A percentile compares a stretch with the other conserved stretches of the same genome.
These are phyloP conservation scores for Linum trigynum DNA, from an alignment of 345 rosid genomes.

Conservation along the genomic window DNA sequence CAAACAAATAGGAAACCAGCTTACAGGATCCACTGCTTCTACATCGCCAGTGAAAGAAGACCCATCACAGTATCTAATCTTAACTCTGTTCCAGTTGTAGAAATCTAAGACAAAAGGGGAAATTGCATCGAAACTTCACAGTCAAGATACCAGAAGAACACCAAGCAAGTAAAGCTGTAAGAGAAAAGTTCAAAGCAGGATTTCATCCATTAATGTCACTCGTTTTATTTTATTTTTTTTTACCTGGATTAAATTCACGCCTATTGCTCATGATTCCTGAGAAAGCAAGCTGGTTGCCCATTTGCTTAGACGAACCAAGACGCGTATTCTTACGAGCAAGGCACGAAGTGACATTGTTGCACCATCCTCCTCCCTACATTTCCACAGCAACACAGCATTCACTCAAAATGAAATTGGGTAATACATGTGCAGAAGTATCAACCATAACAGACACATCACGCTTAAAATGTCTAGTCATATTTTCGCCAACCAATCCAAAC, in stretches of 20 bases:
- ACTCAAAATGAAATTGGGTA: neutral
- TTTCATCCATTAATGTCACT: neutral
- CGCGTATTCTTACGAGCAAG: conserved; percentile 49
- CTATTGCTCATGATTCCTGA: conserved; percentile 69
- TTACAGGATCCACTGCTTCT: conserved; percentile 62
- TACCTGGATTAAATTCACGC: conserved; percentile 65
- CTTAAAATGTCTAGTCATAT: neutral
- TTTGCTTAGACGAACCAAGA: conserved; percentile 72
- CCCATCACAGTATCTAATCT: conserved; percentile 90
- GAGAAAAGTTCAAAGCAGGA: neutral
- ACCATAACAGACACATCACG: neutral
- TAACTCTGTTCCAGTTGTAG: conserved; percentile 82
- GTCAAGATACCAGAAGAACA: conserved; percentile 1
- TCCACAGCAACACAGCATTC: neutral
- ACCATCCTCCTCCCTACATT: conserved; percentile 94
- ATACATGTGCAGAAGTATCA: neutral
- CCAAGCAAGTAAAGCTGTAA: neutral
- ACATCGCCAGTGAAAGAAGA: conserved; percentile 88
- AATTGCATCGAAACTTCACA: neutral
- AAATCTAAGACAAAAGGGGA: conserved; percentile 38
- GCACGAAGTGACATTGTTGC: conserved; percentile 61
- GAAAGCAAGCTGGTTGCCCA: conserved; percentile 54
- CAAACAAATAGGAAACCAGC: conserved; percentile 10
- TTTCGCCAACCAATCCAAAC: neutral
- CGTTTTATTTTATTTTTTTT: too few species aligned